Conservation (phyloP, 2,329 filamentous ascomycete species). For the Fusarium luffae region DNA sequence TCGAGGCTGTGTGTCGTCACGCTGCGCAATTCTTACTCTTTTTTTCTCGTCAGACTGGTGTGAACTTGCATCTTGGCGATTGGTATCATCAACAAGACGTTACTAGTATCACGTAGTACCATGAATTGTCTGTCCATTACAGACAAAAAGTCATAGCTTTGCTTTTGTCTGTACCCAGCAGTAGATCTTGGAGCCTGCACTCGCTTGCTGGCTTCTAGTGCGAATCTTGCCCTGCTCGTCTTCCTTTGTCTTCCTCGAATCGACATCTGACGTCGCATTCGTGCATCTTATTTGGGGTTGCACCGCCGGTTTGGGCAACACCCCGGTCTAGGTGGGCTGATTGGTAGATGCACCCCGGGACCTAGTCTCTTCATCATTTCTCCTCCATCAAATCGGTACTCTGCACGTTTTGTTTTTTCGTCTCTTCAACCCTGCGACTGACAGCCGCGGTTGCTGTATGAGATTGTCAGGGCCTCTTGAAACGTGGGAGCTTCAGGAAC, state of each 20-base stretch:
- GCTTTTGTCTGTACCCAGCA: conserved; percentile 1
- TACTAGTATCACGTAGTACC: conserved; percentile 6
- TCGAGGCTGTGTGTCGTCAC: conserved; percentile 46
- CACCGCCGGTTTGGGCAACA: conserved; percentile 38
- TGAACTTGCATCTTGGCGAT: conserved; percentile 41
- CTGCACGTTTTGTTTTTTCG: conserved; percentile 42
- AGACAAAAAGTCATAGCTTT: conserved; percentile 5
- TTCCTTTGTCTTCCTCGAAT: conserved; percentile 23
- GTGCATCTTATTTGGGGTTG: conserved; percentile 39
- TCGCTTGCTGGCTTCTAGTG: conserved; percentile 22
- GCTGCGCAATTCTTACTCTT: conserved; percentile 31
- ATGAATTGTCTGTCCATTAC: not conserved
- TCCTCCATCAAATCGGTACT: conserved; percentile 44
- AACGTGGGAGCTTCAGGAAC: conserved; percentile 41
- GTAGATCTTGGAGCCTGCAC: conserved; percentile 18
- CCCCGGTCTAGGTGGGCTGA: conserved; percentile 39
- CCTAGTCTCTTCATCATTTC: conserved; percentile 41
- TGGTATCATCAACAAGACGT: conserved; percentile 1
- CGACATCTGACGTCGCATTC: conserved; percentile 41
- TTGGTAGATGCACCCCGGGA: conserved; percentile 45
- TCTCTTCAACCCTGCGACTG: conserved; percentile 32
- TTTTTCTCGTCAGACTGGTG: conserved; percentile 30
- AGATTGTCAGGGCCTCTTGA: conserved; percentile 36
- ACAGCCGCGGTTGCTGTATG: conserved; percentile 31
- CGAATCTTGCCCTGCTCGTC: conserved; percentile 24